Evolutionary conservation across 2,329 filamentous ascomycete species (phyloP).

Genomic region (Fusarium musae): DNA sequence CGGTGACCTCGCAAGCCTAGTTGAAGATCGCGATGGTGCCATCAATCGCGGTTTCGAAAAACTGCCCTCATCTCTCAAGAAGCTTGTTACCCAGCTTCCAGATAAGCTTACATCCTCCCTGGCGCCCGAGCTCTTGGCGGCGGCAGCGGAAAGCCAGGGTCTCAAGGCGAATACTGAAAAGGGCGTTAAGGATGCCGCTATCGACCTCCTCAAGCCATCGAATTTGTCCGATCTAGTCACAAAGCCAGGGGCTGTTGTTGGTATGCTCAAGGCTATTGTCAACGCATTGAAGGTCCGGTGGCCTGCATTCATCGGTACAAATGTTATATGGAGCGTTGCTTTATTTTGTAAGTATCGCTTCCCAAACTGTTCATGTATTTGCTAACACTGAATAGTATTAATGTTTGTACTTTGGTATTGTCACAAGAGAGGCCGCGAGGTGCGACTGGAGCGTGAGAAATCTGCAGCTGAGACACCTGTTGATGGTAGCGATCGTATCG

Average conservation of each 20-base stretch:
- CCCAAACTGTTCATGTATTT: neutral
- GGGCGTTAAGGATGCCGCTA: slow-evolving; percentile 70
- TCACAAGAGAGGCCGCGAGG: slow-evolving; percentile 92
- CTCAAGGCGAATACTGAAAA: slow-evolving; percentile 65
- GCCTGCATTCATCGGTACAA: slow-evolving; percentile 91
- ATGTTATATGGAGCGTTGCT: slow-evolving; percentile 89
- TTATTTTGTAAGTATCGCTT: slow-evolving; percentile 75
- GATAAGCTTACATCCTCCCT: slow-evolving; percentile 81
- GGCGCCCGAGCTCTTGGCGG: slow-evolving; percentile 84
- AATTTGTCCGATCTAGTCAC: slow-evolving; percentile 83
- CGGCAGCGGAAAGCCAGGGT: slow-evolving; percentile 79
- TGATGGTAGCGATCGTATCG: slow-evolving; percentile 55
- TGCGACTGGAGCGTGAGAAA: slow-evolving; percentile 74
- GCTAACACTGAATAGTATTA: slow-evolving; percentile 66
- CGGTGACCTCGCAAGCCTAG: slow-evolving; percentile 77
- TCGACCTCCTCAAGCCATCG: slow-evolving; percentile 75
- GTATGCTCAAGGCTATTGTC: slow-evolving; percentile 89
- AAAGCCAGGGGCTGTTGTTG: slow-evolving; percentile 86
- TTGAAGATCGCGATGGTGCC: slow-evolving; percentile 71
- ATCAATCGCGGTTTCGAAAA: slow-evolving; percentile 70
- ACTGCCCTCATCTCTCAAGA: slow-evolving; percentile 83
- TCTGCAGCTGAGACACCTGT: slow-evolving; percentile 49
- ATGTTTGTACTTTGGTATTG: slow-evolving; percentile 98
- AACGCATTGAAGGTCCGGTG: slow-evolving; percentile 87
- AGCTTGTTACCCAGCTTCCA: slow-evolving; percentile 85